Evolutionary conservation across 192 early-diverging fungal genomes (phyloP), one percentile per base, ranked within the genome.

Genomic region (Haplosporangium gracile): DNA sequence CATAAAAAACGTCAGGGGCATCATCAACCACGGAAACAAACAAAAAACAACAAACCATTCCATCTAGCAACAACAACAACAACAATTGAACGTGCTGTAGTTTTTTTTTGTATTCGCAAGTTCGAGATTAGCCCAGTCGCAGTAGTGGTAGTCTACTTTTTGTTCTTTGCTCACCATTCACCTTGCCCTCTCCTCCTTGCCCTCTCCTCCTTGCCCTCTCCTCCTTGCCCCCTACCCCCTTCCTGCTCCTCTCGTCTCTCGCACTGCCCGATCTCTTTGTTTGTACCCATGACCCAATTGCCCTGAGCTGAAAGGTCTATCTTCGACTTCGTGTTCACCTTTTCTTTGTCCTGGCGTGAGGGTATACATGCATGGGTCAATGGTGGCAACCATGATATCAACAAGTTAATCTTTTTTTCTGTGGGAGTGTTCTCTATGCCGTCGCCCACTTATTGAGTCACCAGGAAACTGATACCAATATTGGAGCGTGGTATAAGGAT

Each of bases 251-350:
- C 5, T 29, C 2, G 26, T 65, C 60, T 65, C n/a, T 65, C 60
- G 29, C 60, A 65, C 60, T 65, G 60, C 60, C 60, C 60, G 60
- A 65, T 65, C 60, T 29, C 29, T 65, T 65, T 65, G 60, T 65
- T 65, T 65, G 29, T 29, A 65, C 60, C 60, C 60, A 65, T 65
- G 60, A 65, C 60, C 57, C 60, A 65, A 15, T 26, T 65, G 60
- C 26, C 60, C 60, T 65, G 60, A 65, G 60, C 60, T 29, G 13
- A 29, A 15, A 18, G 20, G 49, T 18, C 49, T 51, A 51, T 51
- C 49, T 15, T 34, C 26, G 9, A 29, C 29, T 65, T 65, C 26
- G n/a, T 32, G 11, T 57, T 57, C n/a, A 9, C 55, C n/a, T 65
- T 29, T 32, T 65, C 26, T 32, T 26, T 15, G 7, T 1, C 11